Conservation (phyloP, 139 green algal species). For the Chlorella sp. region DNA sequence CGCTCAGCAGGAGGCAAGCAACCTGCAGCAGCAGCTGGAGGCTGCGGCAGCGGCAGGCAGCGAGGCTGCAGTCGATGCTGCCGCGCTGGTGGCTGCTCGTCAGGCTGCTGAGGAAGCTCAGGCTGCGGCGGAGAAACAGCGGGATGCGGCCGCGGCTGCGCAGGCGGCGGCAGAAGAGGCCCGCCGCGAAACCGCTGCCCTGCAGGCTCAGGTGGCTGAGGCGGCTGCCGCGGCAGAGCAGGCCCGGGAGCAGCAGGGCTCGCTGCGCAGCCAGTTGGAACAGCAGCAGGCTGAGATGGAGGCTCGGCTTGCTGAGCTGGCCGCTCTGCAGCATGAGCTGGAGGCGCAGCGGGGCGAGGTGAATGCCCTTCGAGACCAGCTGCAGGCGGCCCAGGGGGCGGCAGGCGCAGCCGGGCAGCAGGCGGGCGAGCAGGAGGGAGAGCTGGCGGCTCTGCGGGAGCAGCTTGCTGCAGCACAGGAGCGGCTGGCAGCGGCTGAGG, state of each 20-base stretch:
- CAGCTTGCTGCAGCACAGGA: neutral
- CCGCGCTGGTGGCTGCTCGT: neutral
- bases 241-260: neutral
- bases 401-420: neutral
- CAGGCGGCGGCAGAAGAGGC: neutral
- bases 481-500: neutral
- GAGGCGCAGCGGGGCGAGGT: neutral
- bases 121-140: neutral
- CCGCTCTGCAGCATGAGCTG: neutral
- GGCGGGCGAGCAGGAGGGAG: neutral
- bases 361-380: neutral
- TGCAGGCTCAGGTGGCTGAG: neutral
- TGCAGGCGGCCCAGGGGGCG: neutral
- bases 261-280: neutral
- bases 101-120: slow-evolving; percentile 10
- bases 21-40: neutral
- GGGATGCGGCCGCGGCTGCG: neutral
- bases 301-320: neutral
- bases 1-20: neutral
- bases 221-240: neutral
- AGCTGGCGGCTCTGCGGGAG: neutral
- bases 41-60: neutral
- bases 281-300: neutral
- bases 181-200: neutral
- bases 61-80: slow-evolving; percentile 11